These are phyloP conservation scores for Tulasnella sp. DNA, from an alignment of 768 basidiomycete species.

Conservation along the genomic window DNA sequence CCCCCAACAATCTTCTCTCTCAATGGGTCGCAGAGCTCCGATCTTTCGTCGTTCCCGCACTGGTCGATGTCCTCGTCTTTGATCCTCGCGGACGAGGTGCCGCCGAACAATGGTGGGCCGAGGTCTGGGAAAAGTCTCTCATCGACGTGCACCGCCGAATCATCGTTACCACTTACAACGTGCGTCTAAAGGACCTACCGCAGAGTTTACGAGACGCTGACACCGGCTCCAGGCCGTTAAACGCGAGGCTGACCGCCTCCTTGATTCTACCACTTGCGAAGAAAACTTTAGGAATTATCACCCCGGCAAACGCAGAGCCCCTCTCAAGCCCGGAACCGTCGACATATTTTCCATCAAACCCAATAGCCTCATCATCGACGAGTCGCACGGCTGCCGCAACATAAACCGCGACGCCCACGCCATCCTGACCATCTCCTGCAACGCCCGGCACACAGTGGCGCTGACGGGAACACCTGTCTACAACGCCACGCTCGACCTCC, in stretches of 20 bases:
- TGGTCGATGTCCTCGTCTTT: neutral
- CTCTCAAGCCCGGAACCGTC: neutral
- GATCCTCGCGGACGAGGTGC: neutral
- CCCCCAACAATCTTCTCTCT: neutral
- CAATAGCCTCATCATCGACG: neutral
- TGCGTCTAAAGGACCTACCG: neutral
- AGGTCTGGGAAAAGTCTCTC: neutral
- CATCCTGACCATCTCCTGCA: neutral
- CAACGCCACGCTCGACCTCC: neutral
- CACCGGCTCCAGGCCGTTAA: neutral
- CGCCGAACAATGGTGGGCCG: neutral
- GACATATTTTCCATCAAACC: neutral
- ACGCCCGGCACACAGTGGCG: neutral
- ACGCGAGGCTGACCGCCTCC: neutral
- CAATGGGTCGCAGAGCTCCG: conserved; percentile 4
- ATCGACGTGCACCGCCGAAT: neutral
- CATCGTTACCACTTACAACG: neutral
- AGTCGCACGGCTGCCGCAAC: neutral
- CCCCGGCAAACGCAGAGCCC: neutral
- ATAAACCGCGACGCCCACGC: neutral
- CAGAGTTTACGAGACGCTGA: neutral
- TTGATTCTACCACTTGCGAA: neutral
- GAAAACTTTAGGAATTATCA: neutral
- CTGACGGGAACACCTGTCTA: neutral
- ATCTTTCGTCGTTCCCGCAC: neutral